Base-by-base conservation (phyloP, 2,329 filamentous ascomycete genomes). In the Akanthomyces muscarius region DNA sequence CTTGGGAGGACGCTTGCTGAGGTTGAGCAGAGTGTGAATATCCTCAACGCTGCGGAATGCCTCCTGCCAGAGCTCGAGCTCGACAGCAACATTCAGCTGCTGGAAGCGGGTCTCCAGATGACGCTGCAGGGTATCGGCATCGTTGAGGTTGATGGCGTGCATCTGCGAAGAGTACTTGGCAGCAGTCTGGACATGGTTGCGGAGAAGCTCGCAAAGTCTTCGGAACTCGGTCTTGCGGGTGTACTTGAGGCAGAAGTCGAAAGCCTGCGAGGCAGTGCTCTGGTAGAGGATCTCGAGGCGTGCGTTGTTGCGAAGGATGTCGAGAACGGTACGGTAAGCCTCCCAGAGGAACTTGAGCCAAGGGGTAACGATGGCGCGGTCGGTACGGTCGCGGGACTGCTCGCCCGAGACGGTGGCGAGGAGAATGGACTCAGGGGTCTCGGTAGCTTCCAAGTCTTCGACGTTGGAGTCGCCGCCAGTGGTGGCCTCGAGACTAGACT, bases 301-400 rank as follows among this genome's bases (percentile, higher is more conserved):
- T 63, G 95, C 94, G 82, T 99, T 99, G 85, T 99, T 99, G 82
- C 96, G 93, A 73, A 99, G 88, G 72, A 99, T 99, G 73, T 99
- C 95, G 72, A 99, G 86, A 47, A 99, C 95, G 44, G 95, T 99
- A 66, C 95, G 90, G 82, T 99, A 99, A 18, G 95, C 97, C 83
- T 99, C 95, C 95, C 95, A 99, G 66, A 99, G 83, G 75, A 99
- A 99, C 82, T 99, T 99, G 73, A 99, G 86, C 95, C 95, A 99
- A 65, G 95, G 95, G 33, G 95, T 99, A 65, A 99, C 95, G 72
- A 99, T 96, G 74, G 95, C 95, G 72, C 95, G 89, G 81, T 99
- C 95, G 71, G 95, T 99, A 69, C 95, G 91, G 80, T 99, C 95
- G 75, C 91, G 89, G 65, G 94, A 97, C 80, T 98, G 94, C 81